These are phyloP conservation scores for Pascua guehoae DNA, from an alignment of 1,284 basidiomycete species.

Conservation along the genomic window DNA sequence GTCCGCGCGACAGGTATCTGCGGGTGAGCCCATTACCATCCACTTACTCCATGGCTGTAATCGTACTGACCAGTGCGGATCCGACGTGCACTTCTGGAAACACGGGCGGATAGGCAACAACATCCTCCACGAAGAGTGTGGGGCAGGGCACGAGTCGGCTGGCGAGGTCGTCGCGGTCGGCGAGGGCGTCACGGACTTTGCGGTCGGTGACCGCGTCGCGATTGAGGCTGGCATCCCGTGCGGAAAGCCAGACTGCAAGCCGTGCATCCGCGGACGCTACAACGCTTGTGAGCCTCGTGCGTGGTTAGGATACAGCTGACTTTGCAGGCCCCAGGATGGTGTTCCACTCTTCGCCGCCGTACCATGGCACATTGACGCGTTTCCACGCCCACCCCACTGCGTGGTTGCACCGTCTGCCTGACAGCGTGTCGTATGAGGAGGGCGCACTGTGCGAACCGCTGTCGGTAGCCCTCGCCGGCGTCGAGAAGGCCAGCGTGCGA, in stretches of 20 bases:
- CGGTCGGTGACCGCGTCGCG: slow-evolving; percentile 50
- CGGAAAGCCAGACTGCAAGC: slow-evolving; percentile 50
- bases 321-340: slow-evolving; percentile 40
- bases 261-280: slow-evolving; percentile 53
- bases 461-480: slow-evolving; percentile 53
- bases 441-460: slow-evolving; percentile 55
- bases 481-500: slow-evolving; percentile 51
- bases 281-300: slow-evolving; percentile 44
- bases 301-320: background rate
- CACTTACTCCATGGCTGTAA: background rate
- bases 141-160: slow-evolving; percentile 49
- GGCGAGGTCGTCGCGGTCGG: slow-evolving; percentile 51
- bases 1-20: slow-evolving; percentile 52
- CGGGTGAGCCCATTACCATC: slow-evolving; percentile 31
- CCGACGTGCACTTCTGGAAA: slow-evolving; percentile 55
- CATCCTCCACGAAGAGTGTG: slow-evolving; percentile 44
- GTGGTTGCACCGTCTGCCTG: slow-evolving; percentile 55
- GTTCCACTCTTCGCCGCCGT: slow-evolving; percentile 52
- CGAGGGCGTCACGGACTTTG: slow-evolving; percentile 42
- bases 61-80: slow-evolving; percentile 52
- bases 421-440: slow-evolving; percentile 52
- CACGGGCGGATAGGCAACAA: slow-evolving; percentile 49
- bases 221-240: slow-evolving; percentile 56
- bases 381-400: slow-evolving; percentile 55
- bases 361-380: slow-evolving; percentile 51